Evolutionary conservation across 2,329 filamentous ascomycete species (phyloP), one percentile per base, ranked within the genome.

Genomic region (Capronia coronata): DNA sequence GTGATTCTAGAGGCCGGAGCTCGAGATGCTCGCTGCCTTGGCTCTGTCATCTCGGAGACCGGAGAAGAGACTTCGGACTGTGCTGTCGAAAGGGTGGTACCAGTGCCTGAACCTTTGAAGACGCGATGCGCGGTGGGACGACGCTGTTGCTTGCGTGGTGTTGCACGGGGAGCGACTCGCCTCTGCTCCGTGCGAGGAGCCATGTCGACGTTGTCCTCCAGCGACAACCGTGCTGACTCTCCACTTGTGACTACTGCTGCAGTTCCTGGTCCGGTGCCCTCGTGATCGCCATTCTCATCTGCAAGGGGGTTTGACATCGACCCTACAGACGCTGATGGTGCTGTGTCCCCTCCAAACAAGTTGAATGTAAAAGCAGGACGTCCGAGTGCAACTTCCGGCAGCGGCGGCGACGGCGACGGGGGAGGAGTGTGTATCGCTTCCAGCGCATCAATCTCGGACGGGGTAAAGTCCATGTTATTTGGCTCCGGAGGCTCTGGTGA

Each of bases 1-100:
- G 38, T 35, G 46, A 35, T 43, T 18, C 35, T 43, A 14, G 37
- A 43, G 32, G 40, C 9, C 40, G 23, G 46, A 48, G 39, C 46
- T 48, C 29, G n/a, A 48, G 27, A 22, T 25, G 25, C 30, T 27
- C 30, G 14, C 14, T 14, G 23, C 21, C 21, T 21, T 43, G 4
- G 38, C 30, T 18, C 16, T 21, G 35, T 19, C 38, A 35, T 48
- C 16, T 29, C 13, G 25, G 23, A 14, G 32, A 14, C 40, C 16
- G 40, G n/a, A 29, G 40, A 43, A 8, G 46, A 9, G 19, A 43
- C 19, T 34, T 43, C 40, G 38, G 38, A 27, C 52, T 75, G 82
- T 79, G 14, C 73, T 22, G 1, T 73, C 61, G 1, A 79, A 76
- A 45, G 51, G 60, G 55, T 64, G 67, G 61, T 82, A 80, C 0